Evolutionary conservation across 2,329 filamentous ascomycete species (phyloP), one percentile per base, ranked within the genome.

Genomic region (Didymella arachidicola): DNA sequence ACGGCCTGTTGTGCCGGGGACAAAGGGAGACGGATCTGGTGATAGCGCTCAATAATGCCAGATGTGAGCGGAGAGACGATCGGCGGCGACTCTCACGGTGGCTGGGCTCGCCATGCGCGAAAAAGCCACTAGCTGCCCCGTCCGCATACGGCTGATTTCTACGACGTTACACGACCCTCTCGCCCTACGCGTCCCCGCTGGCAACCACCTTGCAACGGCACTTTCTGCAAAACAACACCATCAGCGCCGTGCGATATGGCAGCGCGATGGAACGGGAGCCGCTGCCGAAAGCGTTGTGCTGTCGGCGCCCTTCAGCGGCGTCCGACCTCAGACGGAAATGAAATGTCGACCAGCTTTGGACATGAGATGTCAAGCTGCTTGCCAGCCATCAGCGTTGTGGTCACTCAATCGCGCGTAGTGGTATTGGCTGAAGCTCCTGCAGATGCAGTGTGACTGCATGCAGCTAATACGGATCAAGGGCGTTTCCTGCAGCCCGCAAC

Each of bases 131-230:
- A 41, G 53, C 39, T 59, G 65, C 63, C 43, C 64, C 54, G 56
- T 62, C 56, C 67, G 53, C 65, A 56, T 61, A 57, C 60, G 65
- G 67, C 61, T 53, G 66, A 69, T 71, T 71, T 72, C 72, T 72
- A 74, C 72, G 66, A 73, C 63, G 71, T 72, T 72, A 66, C 70
- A 74, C 73, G 58, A 63, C 63, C 59, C 63, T 53, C 59, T 57
- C 44, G 63, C 63, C 59, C 64, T 51, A 54, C 57, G 48, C 55
- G 51, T 50, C 63, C 59, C 63, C 60, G 66, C 66, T 67, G 61
- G 63, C 61, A 49, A 39, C 58, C 63, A 57, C 69, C 70, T 68
- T 72, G 70, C 70, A 66, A 71, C 63, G 42, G 60, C 53, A 60
- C 61, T 56, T 22, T 32, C 53, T 53, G 53, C 64, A 50, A 63